These are phyloP conservation scores for Alnus rubra DNA, from an alignment of 306 rosid genomes.

Conservation along the genomic window DNA sequence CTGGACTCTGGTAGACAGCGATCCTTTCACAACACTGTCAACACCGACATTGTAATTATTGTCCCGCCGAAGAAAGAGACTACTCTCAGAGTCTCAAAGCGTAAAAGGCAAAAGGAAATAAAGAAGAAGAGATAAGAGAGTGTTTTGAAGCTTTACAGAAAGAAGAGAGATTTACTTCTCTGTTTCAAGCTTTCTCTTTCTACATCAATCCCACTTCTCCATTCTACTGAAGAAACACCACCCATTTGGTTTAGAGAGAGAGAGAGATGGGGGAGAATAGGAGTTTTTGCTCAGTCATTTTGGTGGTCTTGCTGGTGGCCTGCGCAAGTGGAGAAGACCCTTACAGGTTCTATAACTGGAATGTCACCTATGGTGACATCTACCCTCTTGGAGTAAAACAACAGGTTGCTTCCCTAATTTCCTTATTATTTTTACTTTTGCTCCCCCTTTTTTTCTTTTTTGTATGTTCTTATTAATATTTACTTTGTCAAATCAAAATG, in stretches of 20 bases:
- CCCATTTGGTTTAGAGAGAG: slow-evolving; percentile 3
- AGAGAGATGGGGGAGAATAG: slow-evolving; percentile 35
- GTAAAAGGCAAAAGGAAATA: not conserved
- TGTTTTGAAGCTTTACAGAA: slow-evolving; percentile 19
- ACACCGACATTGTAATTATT: slow-evolving; percentile 28
- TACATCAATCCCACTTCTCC: slow-evolving; percentile 17
- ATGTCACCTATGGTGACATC: slow-evolving; percentile 82
- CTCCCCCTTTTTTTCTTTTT: not conserved
- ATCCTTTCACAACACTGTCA: slow-evolving; percentile 6
- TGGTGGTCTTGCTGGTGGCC: slow-evolving; percentile 43
- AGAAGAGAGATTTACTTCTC: slow-evolving; percentile 12
- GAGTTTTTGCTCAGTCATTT: slow-evolving; percentile 32
- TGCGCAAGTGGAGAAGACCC: slow-evolving; percentile 69
- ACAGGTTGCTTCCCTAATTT: slow-evolving; percentile 36
- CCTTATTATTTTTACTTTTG: not conserved
- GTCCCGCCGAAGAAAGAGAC: slow-evolving; percentile 4
- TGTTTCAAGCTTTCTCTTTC: slow-evolving; percentile 16
- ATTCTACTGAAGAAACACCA: not conserved
- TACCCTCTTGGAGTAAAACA: slow-evolving; percentile 87
- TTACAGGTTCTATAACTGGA: slow-evolving; percentile 74
- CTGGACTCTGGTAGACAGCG: not conserved
- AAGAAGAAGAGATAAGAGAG: slow-evolving; percentile 17
- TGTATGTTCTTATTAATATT: not conserved
- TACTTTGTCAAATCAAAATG: not conserved
- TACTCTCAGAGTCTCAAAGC: slow-evolving; percentile 7